Conservation (phyloP, 1,284 basidiomycete genomes). For the Taiwanofungus camphoratus region DNA sequence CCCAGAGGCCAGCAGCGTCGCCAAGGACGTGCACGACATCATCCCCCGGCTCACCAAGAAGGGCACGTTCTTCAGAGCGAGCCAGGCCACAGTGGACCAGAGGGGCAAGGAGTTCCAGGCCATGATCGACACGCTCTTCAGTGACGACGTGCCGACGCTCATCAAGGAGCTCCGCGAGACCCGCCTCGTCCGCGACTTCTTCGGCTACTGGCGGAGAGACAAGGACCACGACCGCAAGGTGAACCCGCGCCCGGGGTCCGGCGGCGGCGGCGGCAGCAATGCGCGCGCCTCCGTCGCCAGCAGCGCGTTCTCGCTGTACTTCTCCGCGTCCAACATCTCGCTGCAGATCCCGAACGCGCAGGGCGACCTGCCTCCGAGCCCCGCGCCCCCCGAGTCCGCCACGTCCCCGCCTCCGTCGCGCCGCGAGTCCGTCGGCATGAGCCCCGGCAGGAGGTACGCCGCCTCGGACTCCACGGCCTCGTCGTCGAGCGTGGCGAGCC, state of each 20-base stretch:
- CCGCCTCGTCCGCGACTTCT: slow-evolving; percentile 62
- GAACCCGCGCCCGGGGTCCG: slow-evolving; percentile 6
- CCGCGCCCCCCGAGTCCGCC: slow-evolving; percentile 7
- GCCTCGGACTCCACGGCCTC: slow-evolving; percentile 18
- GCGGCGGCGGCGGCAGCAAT: slow-evolving; percentile 9
- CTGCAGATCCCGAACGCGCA: slow-evolving; percentile 32
- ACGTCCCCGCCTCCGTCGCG: background rate
- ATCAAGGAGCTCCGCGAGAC: slow-evolving; percentile 59
- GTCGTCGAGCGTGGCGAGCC: slow-evolving; percentile 11
- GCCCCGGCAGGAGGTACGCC: slow-evolving; percentile 8
- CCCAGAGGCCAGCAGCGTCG: slow-evolving; percentile 64
- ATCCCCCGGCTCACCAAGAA: slow-evolving; percentile 66
- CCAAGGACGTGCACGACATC: slow-evolving; percentile 56
- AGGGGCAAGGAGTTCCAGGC: slow-evolving; percentile 52
- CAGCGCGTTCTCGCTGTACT: slow-evolving; percentile 50
- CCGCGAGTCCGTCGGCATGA: slow-evolving; percentile 9
- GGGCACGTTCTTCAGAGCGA: slow-evolving; percentile 64
- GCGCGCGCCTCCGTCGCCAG: slow-evolving; percentile 28
- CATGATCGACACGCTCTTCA: slow-evolving; percentile 54
- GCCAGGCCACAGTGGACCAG: slow-evolving; percentile 58
- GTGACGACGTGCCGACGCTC: slow-evolving; percentile 55
- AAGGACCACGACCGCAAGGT: slow-evolving; percentile 48
- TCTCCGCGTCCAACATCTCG: slow-evolving; percentile 40
- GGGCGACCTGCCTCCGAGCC: slow-evolving; percentile 27
- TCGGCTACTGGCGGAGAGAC: slow-evolving; percentile 70